These are phyloP conservation scores for Thraustotheca clavata DNA, from an alignment of 352 stramenopile genomes.

Conservation along the genomic window DNA sequence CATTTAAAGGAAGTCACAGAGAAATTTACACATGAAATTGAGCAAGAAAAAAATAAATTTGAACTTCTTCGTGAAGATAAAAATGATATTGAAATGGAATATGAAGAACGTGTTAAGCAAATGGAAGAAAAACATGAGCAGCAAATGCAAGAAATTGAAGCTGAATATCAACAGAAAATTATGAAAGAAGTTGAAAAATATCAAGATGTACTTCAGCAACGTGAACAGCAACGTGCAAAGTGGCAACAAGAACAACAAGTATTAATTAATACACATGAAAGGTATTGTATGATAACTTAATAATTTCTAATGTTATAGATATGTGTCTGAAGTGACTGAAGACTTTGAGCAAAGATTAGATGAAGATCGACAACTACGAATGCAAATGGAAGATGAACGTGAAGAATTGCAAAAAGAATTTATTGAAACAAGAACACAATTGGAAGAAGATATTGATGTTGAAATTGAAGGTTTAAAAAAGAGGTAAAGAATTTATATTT, in stretches of 20 bases:
- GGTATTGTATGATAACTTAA: too few relatives aligned
- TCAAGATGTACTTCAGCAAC: constrained; percentile 58
- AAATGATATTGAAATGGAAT: constrained; percentile 88
- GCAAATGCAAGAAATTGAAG: too few relatives aligned
- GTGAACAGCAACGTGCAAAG: constrained; percentile 67
- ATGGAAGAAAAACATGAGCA: constrained; percentile 45
- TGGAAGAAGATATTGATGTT: constrained; percentile 82
- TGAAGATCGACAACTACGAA: too few relatives aligned
- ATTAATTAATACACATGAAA: too few relatives aligned
- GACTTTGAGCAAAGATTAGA: constrained; percentile 23
- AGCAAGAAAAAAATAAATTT: constrained; percentile 89
- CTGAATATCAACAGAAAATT: constrained; percentile 88
- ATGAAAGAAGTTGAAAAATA: constrained; percentile 79
- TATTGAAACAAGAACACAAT: constrained; percentile 51
- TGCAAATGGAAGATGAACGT: constrained; percentile 85
- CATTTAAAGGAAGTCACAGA: constrained; percentile 92
- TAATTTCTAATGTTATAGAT: too few relatives aligned
- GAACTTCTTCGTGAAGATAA: constrained; percentile 87
- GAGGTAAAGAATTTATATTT: too few relatives aligned
- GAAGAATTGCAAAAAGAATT: constrained; percentile 71
- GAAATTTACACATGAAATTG: constrained; percentile 90
- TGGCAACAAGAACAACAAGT: constrained; percentile 30
- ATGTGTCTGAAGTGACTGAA: constrained; percentile 18
- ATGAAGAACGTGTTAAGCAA: constrained; percentile 62
- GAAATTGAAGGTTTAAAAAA: constrained; percentile 83